Evolutionary conservation across 2,329 filamentous ascomycete genomes (phyloP).

Genomic region (Penicillium sp.): DNA sequence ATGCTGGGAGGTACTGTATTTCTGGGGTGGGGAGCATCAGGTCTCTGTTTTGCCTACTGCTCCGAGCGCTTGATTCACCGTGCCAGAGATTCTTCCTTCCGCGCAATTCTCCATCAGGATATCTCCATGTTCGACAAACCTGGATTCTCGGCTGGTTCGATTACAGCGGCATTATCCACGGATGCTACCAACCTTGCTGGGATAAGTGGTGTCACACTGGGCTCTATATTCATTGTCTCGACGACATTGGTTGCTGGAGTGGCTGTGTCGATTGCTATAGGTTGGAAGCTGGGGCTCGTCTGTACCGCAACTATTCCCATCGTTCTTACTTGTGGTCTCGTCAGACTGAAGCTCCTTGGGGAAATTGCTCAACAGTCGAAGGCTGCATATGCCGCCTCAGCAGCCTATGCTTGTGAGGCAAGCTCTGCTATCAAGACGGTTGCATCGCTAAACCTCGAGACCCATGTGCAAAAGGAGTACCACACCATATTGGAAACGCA

Average conservation of each 20-base stretch:
- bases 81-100: constrained; percentile 77
- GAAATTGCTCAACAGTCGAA: constrained; percentile 52
- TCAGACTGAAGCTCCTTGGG: not conserved
- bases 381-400: constrained; percentile 72
- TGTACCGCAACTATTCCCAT: constrained; percentile 76
- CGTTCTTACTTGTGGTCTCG: constrained; percentile 65
- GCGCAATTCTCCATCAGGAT: constrained; percentile 85
- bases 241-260: constrained; percentile 78
- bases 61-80: constrained; percentile 81
- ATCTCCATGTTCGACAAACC: constrained; percentile 87
- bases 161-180: constrained; percentile 84
- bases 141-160: constrained; percentile 80
- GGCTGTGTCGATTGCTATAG: constrained; percentile 66
- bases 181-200: constrained; percentile 60
- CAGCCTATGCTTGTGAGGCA: constrained; percentile 79
- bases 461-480: constrained; percentile 73
- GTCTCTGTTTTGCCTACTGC: constrained; percentile 74
- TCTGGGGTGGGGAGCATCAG: constrained; percentile 43
- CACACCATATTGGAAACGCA: constrained; percentile 64
- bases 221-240: constrained; percentile 74
- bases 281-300: constrained; percentile 87
- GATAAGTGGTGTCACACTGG: constrained; percentile 80
- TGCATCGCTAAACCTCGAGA: constrained; percentile 80
- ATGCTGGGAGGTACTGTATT: not conserved
- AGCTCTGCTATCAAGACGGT: constrained; percentile 49